Evolutionary conservation across 371 early-diverging fungal genomes (phyloP).

Genomic region (Mucor lusitanicus): DNA sequence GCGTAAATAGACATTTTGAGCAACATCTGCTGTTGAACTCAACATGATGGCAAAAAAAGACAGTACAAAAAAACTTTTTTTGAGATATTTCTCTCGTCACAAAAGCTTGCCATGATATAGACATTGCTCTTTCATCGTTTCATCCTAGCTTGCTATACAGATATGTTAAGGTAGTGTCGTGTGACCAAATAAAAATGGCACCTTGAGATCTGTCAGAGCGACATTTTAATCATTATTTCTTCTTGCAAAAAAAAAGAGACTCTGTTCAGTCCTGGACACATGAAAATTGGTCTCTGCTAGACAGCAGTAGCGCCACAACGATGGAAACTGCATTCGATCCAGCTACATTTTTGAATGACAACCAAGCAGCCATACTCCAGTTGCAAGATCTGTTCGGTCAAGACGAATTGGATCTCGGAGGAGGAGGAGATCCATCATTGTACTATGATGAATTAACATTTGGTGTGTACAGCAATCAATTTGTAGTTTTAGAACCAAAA

Average conservation of each 20-base stretch:
- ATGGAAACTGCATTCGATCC: neutral
- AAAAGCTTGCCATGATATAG: neutral
- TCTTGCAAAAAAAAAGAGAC: conserved; percentile 2
- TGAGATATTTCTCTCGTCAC: neutral
- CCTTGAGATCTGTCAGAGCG: neutral
- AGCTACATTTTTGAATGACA: neutral
- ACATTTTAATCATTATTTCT: neutral
- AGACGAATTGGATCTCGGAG: conserved; percentile 13
- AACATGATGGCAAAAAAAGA: neutral
- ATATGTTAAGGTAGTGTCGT: conserved; percentile 1
- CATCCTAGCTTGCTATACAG: neutral
- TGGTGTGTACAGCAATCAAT: conserved; percentile 8
- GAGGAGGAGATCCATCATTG: neutral
- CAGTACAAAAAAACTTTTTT: neutral
- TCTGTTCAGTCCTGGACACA: conserved; percentile 16
- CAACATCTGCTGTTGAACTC: neutral
- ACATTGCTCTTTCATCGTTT: neutral
- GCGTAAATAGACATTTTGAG: neutral
- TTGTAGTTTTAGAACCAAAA: neutral
- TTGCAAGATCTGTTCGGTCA: conserved; percentile 23
- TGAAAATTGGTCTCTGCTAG: conserved; percentile 7
- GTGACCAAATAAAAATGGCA: neutral
- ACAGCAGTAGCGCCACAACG: neutral
- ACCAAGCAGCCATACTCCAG: conserved; percentile 4
- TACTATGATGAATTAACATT: conserved; percentile 13